Conservation (phyloP, 257 asterid species). For the Linaria vulgaris region DNA sequence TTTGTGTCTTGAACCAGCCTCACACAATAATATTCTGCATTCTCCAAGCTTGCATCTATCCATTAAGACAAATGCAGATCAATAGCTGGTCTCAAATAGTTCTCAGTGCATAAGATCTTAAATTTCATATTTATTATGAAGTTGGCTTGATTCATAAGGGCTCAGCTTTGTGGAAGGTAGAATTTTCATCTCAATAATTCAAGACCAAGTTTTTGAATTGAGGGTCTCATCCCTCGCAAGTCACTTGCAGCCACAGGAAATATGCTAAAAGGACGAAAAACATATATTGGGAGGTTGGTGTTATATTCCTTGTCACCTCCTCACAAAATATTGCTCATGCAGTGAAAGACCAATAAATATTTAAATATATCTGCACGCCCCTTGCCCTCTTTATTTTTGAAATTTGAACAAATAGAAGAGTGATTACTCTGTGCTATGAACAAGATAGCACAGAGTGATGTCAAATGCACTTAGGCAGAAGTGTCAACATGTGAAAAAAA, state of each 20-base stretch:
- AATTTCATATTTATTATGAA: too few species aligned
- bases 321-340: background rate
- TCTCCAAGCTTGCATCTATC: slow-evolving; percentile 97
- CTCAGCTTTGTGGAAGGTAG: background rate
- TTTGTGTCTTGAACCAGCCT: slow-evolving; percentile 73
- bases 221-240: too few species aligned
- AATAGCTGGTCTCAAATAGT: background rate
- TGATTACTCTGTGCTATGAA: background rate
- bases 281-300: slow-evolving; percentile 6
- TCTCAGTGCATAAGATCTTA: too few species aligned
- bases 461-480: background rate
- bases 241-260: background rate
- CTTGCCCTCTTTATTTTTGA: background rate
- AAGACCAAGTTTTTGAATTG: background rate
- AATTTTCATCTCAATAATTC: slow-evolving; percentile 8
- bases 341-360: background rate
- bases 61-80: slow-evolving; percentile 23
- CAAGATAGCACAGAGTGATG: background rate
- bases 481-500: background rate
- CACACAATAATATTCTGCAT: slow-evolving; percentile 75
- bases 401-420: background rate
- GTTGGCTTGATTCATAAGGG: background rate
- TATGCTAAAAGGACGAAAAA: too few species aligned
- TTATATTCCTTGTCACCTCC: background rate
- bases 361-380: background rate